Evolutionary conservation across 1,284 basidiomycete genomes (phyloP).

Genomic region (Melampsora abietis-canadensis): DNA sequence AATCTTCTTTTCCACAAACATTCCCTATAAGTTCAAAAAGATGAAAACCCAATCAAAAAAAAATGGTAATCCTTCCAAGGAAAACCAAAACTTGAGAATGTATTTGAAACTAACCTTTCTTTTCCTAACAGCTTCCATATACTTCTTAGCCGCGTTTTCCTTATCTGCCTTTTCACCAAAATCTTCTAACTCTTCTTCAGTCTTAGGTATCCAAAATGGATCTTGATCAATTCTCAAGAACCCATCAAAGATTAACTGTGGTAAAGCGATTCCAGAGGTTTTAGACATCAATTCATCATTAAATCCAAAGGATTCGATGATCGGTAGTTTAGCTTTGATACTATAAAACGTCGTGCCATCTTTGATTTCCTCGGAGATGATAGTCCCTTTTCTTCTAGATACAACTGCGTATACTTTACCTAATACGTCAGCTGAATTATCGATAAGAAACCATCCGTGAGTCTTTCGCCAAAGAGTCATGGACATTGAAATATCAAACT

Average conservation of each 20-base stretch:
- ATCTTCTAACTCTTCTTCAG: slow-evolving; percentile 95
- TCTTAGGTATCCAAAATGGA: slow-evolving; percentile 98
- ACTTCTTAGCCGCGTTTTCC: slow-evolving; percentile 86
- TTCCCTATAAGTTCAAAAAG: slow-evolving; percentile 57
- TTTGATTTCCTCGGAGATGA: slow-evolving; percentile 97
- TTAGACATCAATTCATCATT: slow-evolving; percentile 94
- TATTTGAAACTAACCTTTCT: slow-evolving; percentile 60
- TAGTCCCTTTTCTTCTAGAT: slow-evolving; percentile 79
- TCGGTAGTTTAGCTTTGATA: slow-evolving; percentile 83
- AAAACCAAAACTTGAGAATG: neutral
- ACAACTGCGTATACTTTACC: slow-evolving; percentile 98
- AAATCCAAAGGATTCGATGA: slow-evolving; percentile 96
- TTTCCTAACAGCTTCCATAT: slow-evolving; percentile 86
- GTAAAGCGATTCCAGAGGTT: slow-evolving; percentile 92
- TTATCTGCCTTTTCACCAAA: slow-evolving; percentile 92
- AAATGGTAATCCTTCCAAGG: neutral
- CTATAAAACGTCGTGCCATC: slow-evolving; percentile 95
- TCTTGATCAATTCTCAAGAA: slow-evolving; percentile 79
- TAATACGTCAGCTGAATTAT: slow-evolving; percentile 76
- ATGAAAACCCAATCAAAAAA: neutral
- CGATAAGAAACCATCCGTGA: neutral
- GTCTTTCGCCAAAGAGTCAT: neutral
- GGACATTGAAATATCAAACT: slow-evolving; percentile 52
- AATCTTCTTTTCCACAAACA: slow-evolving; percentile 88
- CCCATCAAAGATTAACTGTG: slow-evolving; percentile 80